Percentiles rank a stretch among this genome's conserved stretches.
These are phyloP conservation scores for Infundibulicybe gibba DNA, from an alignment of 768 basidiomycete species.

Conservation along the genomic window DNA sequence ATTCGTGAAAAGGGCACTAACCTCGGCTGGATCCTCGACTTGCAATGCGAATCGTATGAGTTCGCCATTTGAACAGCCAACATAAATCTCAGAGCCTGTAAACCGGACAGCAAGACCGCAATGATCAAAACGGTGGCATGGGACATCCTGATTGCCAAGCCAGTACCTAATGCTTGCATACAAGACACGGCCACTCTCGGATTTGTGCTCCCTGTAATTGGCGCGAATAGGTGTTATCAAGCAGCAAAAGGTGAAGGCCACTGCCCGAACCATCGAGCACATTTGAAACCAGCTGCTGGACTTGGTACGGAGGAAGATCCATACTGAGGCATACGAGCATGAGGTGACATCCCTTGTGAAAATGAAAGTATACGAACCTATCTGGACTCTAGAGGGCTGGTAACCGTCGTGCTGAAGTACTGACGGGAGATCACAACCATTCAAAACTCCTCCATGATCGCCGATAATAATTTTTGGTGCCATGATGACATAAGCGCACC, in stretches of 20 bases:
- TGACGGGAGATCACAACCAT: no score
- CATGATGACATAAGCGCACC: no score
- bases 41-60: conserved; percentile 77
- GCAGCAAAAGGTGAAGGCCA: conserved; percentile 1
- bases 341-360: background rate
- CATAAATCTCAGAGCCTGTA: conserved; percentile 79
- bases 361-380: no score
- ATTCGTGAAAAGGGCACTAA: conserved; percentile 19
- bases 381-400: no score
- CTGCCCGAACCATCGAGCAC: conserved; percentile 21
- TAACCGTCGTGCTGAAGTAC: no score
- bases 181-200: conserved; percentile 27
- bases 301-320: conserved; percentile 60
- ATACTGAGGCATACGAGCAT: conserved; percentile 10
- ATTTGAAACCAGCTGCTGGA: conserved; percentile 42
- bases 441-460: no score
- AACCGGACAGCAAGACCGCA: background rate
- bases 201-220: background rate
- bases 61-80: conserved; percentile 83
- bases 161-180: conserved; percentile 56
- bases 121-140: background rate
- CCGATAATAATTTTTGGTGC: no score
- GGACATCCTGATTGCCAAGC: background rate
- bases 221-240: conserved; percentile 2
- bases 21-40: conserved; percentile 47